phyloP scores from a whole-genome alignment of 2,329 filamentous ascomycete species.

The Colletotrichum godetiae region DNA sequence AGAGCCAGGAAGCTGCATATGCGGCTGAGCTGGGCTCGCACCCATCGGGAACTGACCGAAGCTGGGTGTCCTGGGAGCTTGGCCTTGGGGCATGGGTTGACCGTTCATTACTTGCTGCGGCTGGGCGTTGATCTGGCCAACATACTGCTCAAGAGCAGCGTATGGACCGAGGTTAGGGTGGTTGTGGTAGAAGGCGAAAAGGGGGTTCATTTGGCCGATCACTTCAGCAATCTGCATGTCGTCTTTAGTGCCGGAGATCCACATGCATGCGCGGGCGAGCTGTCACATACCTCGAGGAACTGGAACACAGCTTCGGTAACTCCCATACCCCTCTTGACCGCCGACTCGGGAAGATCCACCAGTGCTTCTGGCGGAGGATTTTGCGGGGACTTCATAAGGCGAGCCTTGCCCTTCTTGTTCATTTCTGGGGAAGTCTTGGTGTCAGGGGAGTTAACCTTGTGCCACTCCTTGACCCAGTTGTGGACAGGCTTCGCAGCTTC shows the following conservation, averaged over 20 bases:
- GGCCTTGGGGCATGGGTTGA: slow-evolving; percentile 59
- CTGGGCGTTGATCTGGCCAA: slow-evolving; percentile 57
- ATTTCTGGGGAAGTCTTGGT: slow-evolving; percentile 72
- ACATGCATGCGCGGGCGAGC: slow-evolving; percentile 6
- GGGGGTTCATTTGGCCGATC: slow-evolving; percentile 73
- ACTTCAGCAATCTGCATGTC: slow-evolving; percentile 69
- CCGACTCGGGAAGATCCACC: slow-evolving; percentile 68
- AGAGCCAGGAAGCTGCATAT: slow-evolving; percentile 71
- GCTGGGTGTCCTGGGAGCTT: slow-evolving; percentile 63
- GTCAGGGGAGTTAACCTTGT: slow-evolving; percentile 67
- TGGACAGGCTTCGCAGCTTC: slow-evolving; percentile 71
- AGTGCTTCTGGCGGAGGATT: slow-evolving; percentile 67
- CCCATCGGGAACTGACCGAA: slow-evolving; percentile 70
- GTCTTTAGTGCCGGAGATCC: slow-evolving; percentile 39
- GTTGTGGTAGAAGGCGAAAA: slow-evolving; percentile 68
- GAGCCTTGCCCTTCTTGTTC: slow-evolving; percentile 73
- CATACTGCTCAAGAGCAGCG: slow-evolving; percentile 70
- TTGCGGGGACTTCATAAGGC: slow-evolving; percentile 69
- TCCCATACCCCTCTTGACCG: slow-evolving; percentile 66
- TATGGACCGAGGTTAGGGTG: slow-evolving; percentile 68
- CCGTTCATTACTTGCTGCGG: slow-evolving; percentile 58
- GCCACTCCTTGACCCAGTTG: slow-evolving; percentile 75
- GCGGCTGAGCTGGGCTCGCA: slow-evolving; percentile 68
- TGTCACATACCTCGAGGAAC: slow-evolving; percentile 68
- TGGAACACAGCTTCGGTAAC: slow-evolving; percentile 71